Percentiles rank a stretch among this genome's conserved stretches.
Evolutionary conservation across 495 filamentous ascomycete genomes (phyloP).

Genomic region (Recurvomyces mirabilis): DNA sequence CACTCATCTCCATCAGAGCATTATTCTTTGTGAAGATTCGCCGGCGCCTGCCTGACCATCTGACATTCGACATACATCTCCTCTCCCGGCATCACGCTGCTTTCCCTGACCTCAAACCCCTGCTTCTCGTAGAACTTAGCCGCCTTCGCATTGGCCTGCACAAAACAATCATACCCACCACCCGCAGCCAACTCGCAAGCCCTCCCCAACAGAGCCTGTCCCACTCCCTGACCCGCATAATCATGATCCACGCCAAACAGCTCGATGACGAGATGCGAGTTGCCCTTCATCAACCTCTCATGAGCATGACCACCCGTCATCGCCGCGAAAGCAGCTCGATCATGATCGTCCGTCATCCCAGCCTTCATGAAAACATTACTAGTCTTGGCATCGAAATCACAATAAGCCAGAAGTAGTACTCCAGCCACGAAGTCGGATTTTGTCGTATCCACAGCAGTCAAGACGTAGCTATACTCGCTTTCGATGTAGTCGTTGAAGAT

Average conservation of each 20-base stretch:
- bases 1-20: too few relatives aligned
- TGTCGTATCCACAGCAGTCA: neutral
- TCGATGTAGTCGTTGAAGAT: neutral
- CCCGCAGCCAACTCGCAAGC: slow-evolving; percentile 7
- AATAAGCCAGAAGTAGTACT: neutral
- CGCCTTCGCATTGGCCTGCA: slow-evolving; percentile 11
- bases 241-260: slow-evolving; percentile 12
- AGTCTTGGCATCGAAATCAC: neutral
- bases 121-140: slow-evolving; percentile 2
- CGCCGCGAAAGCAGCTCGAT: neutral
- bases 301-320: neutral
- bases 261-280: slow-evolving; percentile 4
- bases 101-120: slow-evolving; percentile 2
- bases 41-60: slow-evolving; percentile 6
- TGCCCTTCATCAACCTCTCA: slow-evolving; percentile 2
- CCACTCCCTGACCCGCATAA: slow-evolving; percentile 3
- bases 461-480: neutral
- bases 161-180: slow-evolving; percentile 2
- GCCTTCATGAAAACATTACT: neutral
- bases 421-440: neutral
- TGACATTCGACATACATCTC: slow-evolving; percentile 7
- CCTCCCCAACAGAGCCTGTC: neutral
- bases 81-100: slow-evolving; percentile 8
- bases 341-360: neutral
- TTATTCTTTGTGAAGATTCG: too few relatives aligned